Conservation (phyloP, 176 grass and related monocot species). For the Tillandsia fasciculata region DNA sequence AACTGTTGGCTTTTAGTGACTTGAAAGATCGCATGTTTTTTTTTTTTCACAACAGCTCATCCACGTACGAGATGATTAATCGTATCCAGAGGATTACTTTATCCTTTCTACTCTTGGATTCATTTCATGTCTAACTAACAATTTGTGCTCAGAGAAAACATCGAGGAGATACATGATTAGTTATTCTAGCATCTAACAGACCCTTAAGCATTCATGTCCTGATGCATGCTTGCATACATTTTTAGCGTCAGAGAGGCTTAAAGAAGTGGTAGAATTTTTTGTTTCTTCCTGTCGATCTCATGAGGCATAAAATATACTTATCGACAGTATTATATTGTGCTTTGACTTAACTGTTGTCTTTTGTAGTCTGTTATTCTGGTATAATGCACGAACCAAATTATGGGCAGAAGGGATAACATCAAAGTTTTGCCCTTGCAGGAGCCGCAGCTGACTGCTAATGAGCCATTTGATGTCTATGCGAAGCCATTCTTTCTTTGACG, state of each 20-base stretch:
- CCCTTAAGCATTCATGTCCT: too few relatives aligned
- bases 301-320: too few relatives aligned
- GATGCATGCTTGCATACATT: too few relatives aligned
- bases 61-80: not conserved
- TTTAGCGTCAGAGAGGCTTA: too few relatives aligned
- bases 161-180: too few relatives aligned
- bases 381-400: not conserved
- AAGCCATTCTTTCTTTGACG: constrained; percentile 85
- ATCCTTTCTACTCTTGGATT: not conserved
- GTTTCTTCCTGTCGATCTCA: too few relatives aligned
- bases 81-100: not conserved
- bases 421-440: constrained; percentile 45
- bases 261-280: too few relatives aligned
- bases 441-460: constrained; percentile 63
- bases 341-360: too few relatives aligned
- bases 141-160: not conserved
- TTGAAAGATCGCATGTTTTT: not conserved
- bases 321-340: too few relatives aligned
- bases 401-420: not conserved
- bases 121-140: not conserved
- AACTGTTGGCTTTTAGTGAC: not conserved
- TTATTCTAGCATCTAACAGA: too few relatives aligned
- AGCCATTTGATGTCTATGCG: constrained; percentile 63
- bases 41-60: not conserved
- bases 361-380: not conserved